These are phyloP conservation scores for Penstemon eatonii DNA, from an alignment of 257 asterid genomes.

Conservation along the genomic window DNA sequence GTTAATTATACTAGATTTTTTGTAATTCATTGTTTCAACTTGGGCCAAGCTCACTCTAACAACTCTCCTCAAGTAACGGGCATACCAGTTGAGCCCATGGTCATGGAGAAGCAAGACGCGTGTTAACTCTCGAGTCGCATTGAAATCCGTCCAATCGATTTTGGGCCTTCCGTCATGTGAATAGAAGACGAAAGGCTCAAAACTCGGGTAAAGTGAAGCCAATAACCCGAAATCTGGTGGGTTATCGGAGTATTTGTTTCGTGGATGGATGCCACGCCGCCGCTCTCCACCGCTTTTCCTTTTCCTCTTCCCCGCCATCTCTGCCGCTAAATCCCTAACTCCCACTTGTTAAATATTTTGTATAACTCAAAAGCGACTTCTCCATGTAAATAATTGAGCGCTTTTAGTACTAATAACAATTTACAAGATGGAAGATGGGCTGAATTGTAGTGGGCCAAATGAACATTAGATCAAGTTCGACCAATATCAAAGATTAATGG, in stretches of 20 bases:
- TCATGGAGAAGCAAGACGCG: conserved; percentile 77
- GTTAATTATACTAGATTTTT: too few species aligned
- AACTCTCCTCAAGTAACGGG: too few species aligned
- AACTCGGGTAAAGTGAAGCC: conserved; percentile 67
- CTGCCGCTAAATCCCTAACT: conserved; percentile 20
- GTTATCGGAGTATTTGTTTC: conserved; percentile 74
- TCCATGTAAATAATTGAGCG: too few species aligned
- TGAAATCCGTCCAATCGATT: conserved; percentile 93
- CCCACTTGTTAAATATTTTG: too few species aligned
- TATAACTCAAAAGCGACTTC: too few species aligned
- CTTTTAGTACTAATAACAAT: too few species aligned
- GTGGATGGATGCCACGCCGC: conserved; percentile 52
- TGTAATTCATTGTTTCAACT: too few species aligned
- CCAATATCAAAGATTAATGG: too few species aligned
- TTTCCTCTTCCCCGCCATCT: conserved; percentile 70
- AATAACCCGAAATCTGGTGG: conserved; percentile 75
- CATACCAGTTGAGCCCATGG: conserved; percentile 67
- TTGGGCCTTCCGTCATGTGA: conserved; percentile 65
- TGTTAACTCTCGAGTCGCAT: conserved; percentile 92
- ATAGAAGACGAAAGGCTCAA: conserved; percentile 63
- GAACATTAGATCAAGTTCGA: too few species aligned
- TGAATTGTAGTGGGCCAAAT: too few species aligned
- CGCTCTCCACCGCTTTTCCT: conserved; percentile 55
- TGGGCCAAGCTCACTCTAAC: too few species aligned
- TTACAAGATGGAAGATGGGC: too few species aligned